These are phyloP conservation scores for Otatea glauca DNA, from an alignment of 176 grass and related monocot genomes.

Conservation along the genomic window DNA sequence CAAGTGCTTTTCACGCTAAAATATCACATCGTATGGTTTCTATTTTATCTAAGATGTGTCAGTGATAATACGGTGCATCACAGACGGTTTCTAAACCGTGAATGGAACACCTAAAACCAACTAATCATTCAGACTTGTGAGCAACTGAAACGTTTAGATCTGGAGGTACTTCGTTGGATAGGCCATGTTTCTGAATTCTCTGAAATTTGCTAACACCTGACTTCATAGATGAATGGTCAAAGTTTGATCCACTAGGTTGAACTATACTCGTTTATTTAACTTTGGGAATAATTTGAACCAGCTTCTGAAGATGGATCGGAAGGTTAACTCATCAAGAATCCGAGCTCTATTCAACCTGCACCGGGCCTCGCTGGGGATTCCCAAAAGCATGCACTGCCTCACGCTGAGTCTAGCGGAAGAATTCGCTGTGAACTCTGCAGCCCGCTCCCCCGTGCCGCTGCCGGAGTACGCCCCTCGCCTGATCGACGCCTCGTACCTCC, in stretches of 20 bases:
- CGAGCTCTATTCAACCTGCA: constrained; percentile 61
- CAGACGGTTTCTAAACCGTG: no score
- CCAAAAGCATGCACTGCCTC: constrained; percentile 88
- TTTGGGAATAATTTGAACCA: constrained; percentile 29
- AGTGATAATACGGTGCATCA: no score
- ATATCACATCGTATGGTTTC: constrained; percentile 39
- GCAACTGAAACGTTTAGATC: background rate
- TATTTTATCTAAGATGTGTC: no score
- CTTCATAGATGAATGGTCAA: background rate
- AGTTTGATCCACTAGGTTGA: background rate
- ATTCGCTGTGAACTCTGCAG: constrained; percentile 76
- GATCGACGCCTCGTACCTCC: constrained; percentile 58
- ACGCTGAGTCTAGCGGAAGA: constrained; percentile 69
- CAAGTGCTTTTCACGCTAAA: constrained; percentile 37
- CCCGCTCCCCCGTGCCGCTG: constrained; percentile 76
- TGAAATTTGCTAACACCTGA: background rate
- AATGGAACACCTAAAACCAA: no score
- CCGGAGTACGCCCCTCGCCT: constrained; percentile 75
- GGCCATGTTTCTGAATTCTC: background rate
- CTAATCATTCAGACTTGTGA: background rate
- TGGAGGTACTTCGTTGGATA: background rate
- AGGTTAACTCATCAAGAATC: constrained; percentile 65
- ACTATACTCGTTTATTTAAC: background rate
- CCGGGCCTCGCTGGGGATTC: constrained; percentile 76
- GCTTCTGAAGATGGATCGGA: constrained; percentile 90